A percentile compares a stretch with the other conserved stretches of the same genome.
phyloP scores from a whole-genome alignment of 305 asterid species.

The Fraxinus sp. region DNA sequence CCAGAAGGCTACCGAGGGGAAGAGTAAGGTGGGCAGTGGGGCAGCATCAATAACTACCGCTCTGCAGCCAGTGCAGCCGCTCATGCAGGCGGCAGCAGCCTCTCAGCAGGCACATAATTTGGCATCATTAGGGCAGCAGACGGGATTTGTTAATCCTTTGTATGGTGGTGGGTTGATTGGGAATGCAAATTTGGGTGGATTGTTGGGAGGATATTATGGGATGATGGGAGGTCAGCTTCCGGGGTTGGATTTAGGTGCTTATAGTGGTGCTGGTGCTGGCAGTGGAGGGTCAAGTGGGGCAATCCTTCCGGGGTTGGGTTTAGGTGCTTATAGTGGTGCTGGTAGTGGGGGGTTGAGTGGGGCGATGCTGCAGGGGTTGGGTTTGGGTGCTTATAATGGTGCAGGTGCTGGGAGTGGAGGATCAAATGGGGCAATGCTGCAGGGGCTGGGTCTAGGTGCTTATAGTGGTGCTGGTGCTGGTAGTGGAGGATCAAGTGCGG shows the following conservation, averaged over 20 bases:
- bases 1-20: slow-evolving; percentile 68
- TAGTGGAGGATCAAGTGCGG: slow-evolving; percentile 34
- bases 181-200: slow-evolving; percentile 48
- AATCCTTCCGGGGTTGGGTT: slow-evolving; percentile 23
- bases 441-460: slow-evolving; percentile 33
- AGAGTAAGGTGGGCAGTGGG: slow-evolving; percentile 48
- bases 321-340: slow-evolving; percentile 15
- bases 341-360: slow-evolving; percentile 29
- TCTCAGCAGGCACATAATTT: slow-evolving; percentile 50
- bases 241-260: slow-evolving; percentile 40
- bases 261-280: slow-evolving; percentile 28
- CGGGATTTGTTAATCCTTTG: slow-evolving; percentile 53
- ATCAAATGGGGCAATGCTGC: slow-evolving; percentile 37
- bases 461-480: background rate
- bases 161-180: slow-evolving; percentile 52
- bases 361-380: too few species aligned
- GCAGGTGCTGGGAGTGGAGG: too few species aligned
- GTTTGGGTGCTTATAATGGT: too few species aligned
- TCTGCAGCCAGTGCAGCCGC: slow-evolving; percentile 61
- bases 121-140: slow-evolving; percentile 55
- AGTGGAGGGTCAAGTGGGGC: slow-evolving; percentile 16
- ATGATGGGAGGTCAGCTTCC: slow-evolving; percentile 43
- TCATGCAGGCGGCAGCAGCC: slow-evolving; percentile 49
- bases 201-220: slow-evolving; percentile 55
- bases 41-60: slow-evolving; percentile 70